These are phyloP conservation scores for Dalbergia cochinchinensis DNA, from an alignment of 306 rosid species.

Conservation along the genomic window DNA sequence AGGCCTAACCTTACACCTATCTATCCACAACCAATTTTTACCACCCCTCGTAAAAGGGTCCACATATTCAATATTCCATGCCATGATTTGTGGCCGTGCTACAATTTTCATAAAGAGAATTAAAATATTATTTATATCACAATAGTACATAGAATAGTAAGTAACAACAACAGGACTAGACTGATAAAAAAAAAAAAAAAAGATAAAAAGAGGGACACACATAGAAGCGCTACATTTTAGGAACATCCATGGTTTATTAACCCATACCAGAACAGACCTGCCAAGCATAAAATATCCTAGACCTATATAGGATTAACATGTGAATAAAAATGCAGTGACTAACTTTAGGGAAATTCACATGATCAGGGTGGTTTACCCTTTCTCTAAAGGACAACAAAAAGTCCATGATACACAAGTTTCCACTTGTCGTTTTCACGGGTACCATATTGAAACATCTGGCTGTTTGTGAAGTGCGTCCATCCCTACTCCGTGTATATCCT, in stretches of 20 bases:
- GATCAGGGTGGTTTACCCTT: constrained; percentile 19
- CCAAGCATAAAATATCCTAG: constrained; percentile 48
- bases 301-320: constrained; percentile 51
- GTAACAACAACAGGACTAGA: constrained; percentile 25
- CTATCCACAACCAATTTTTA: neutral
- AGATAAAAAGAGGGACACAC: constrained; percentile 18
- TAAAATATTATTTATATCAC: constrained; percentile 60
- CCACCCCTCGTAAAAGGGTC: constrained; percentile 7
- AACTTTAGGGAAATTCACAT: constrained; percentile 48
- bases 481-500: constrained; percentile 59
- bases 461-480: constrained; percentile 58
- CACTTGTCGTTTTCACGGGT: constrained; percentile 44
- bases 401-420: constrained; percentile 13
- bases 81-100: neutral
- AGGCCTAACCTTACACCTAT: constrained; percentile 30
- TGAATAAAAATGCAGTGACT: constrained; percentile 45
- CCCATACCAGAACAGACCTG: constrained; percentile 46
- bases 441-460: constrained; percentile 65
- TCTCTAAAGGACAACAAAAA: constrained; percentile 23
- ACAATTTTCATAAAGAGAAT: neutral
- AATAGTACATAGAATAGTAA: constrained; percentile 34
- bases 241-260: constrained; percentile 51
- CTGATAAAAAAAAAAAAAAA: neutral
- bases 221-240: constrained; percentile 36
- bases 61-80: constrained; percentile 19